Evolutionary conservation across 1,139 yeast genomes (phyloP).

Genomic region (Debaryomyces nepalensis): DNA sequence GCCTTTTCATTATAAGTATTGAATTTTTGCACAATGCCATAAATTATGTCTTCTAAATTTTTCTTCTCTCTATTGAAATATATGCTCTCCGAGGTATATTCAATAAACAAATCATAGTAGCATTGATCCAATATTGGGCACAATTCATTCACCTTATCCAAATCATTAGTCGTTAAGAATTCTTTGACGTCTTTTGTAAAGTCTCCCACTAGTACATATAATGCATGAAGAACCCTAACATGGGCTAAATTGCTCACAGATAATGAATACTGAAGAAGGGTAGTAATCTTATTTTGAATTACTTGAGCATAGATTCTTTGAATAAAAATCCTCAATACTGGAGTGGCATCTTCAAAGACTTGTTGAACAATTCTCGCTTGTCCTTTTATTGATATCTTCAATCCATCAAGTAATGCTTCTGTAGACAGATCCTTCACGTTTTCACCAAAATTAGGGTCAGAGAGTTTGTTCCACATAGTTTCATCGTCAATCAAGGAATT

Average conservation of each 20-base stretch:
- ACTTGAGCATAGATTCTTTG: conserved; percentile 81
- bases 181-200: conserved; percentile 71
- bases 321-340: conserved; percentile 70
- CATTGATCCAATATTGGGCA: conserved; percentile 70
- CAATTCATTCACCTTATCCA: conserved; percentile 50
- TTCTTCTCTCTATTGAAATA: conserved; percentile 78
- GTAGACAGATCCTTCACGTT: conserved; percentile 39
- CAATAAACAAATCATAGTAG: conserved; percentile 71
- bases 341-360: conserved; percentile 69
- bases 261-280: conserved; percentile 65
- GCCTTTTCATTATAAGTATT: conserved; percentile 57
- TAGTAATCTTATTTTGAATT: conserved; percentile 68
- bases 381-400: conserved; percentile 55
- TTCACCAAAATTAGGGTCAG: conserved; percentile 42
- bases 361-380: conserved; percentile 76
- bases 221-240: conserved; percentile 72
- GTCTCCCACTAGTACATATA: conserved; percentile 63
- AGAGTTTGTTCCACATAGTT: conserved; percentile 38
- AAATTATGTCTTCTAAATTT: conserved; percentile 66
- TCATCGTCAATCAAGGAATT: conserved; percentile 48
- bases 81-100: conserved; percentile 66
- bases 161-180: conserved; percentile 51
- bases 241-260: conserved; percentile 73
- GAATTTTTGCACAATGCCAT: conserved; percentile 53
- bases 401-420: conserved; percentile 37